These are phyloP conservation scores for Hanseniaspora pseudoguilliermondii DNA, from an alignment of 805 yeast species.

Conservation along the genomic window DNA sequence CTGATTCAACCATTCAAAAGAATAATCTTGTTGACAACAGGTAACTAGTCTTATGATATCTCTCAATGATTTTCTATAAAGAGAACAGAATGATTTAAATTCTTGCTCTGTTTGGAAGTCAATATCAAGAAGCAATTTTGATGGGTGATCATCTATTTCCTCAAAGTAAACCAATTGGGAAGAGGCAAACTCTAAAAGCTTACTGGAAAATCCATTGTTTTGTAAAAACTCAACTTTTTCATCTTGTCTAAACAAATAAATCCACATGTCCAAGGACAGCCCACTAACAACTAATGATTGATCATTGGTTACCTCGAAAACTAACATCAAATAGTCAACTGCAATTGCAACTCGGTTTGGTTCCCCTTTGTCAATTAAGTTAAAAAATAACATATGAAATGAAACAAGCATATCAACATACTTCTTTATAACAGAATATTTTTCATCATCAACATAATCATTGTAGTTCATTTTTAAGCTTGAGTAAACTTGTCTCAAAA, in stretches of 20 bases:
- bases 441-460: slow-evolving; percentile 63
- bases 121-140: slow-evolving; percentile 56
- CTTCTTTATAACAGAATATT: slow-evolving; percentile 73
- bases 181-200: slow-evolving; percentile 61
- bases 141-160: slow-evolving; percentile 49
- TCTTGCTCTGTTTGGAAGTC: slow-evolving; percentile 87
- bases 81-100: slow-evolving; percentile 56
- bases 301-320: slow-evolving; percentile 68
- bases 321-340: slow-evolving; percentile 51
- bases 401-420: slow-evolving; percentile 88
- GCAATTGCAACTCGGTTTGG: slow-evolving; percentile 36
- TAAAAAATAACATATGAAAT: slow-evolving; percentile 61
- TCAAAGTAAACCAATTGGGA: slow-evolving; percentile 65
- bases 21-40: slow-evolving; percentile 72
- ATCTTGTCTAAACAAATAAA: slow-evolving; percentile 71
- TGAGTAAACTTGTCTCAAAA: slow-evolving; percentile 54
- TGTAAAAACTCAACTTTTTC: slow-evolving; percentile 41
- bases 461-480: slow-evolving; percentile 38
- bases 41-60: slow-evolving; percentile 81
- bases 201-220: slow-evolving; percentile 44
- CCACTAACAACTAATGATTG: slow-evolving; percentile 85
- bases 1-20: slow-evolving; percentile 68
- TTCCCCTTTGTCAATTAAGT: slow-evolving; percentile 28
- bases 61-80: slow-evolving; percentile 72
- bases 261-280: slow-evolving; percentile 87